These are phyloP conservation scores for Kurtzmaniella quercitrusa DNA, from an alignment of 1,139 yeast genomes.

Conservation along the genomic window DNA sequence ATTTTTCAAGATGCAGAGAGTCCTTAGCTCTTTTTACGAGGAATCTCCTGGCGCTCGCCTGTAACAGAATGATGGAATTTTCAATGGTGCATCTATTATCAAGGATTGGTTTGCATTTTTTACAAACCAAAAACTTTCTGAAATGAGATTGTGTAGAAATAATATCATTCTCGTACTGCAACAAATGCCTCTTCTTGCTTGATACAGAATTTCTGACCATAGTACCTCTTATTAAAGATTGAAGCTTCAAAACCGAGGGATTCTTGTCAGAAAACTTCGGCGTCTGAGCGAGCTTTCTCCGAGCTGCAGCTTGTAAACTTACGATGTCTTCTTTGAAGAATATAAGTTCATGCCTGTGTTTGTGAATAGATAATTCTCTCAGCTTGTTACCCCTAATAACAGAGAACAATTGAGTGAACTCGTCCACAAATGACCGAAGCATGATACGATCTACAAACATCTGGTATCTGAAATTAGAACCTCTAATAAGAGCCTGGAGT, in stretches of 20 bases:
- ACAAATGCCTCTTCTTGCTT: slow-evolving; percentile 5
- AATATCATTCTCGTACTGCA: slow-evolving; percentile 12
- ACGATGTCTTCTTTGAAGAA: slow-evolving; percentile 24
- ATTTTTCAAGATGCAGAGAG: slow-evolving; percentile 11
- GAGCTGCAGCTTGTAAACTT: slow-evolving; percentile 33
- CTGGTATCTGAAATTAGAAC: slow-evolving; percentile 58
- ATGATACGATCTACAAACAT: slow-evolving; percentile 60
- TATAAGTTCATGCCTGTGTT: slow-evolving; percentile 32
- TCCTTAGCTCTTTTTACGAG: slow-evolving; percentile 17
- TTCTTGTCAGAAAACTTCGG: slow-evolving; percentile 6
- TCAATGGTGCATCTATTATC: slow-evolving; percentile 21
- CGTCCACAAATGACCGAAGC: slow-evolving; percentile 50
- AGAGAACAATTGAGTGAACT: slow-evolving; percentile 33
- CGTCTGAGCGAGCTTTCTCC: slow-evolving; percentile 21
- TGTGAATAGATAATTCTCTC: slow-evolving; percentile 33
- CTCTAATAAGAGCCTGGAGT: slow-evolving; percentile 63
- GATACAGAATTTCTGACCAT: slow-evolving; percentile 1
- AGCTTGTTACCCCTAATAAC: slow-evolving; percentile 38
- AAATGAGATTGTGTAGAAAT: slow-evolving; percentile 25
- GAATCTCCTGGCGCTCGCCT: slow-evolving; percentile 29
- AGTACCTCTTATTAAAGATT: slow-evolving; percentile 26
- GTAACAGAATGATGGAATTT: slow-evolving; percentile 23
- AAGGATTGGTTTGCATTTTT: slow-evolving; percentile 20
- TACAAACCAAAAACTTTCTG: slow-evolving; percentile 23
- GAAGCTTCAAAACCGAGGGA: slow-evolving; percentile 16